A percentile compares a stretch with the other conserved stretches of the same genome.
Evolutionary conservation across 805 yeast species (phyloP).

Genomic region (Dipodascopsis tothii): DNA sequence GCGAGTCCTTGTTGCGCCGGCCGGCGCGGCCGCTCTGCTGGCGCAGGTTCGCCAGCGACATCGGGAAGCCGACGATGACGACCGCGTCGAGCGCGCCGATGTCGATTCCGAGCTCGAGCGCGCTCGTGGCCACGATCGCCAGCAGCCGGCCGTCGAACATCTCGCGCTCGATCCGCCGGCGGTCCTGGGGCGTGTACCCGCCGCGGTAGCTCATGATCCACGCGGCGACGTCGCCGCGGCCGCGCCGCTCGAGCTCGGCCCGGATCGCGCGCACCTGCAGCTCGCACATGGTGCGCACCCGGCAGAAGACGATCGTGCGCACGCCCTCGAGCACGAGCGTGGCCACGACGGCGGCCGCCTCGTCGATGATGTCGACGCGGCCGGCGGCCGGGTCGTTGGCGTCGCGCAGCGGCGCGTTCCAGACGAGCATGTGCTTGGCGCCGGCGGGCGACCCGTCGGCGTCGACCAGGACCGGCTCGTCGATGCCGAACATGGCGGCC

Average conservation of each 20-base stretch:
- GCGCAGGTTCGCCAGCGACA: constrained; percentile 75
- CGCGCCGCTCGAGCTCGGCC: constrained; percentile 39
- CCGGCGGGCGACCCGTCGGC: constrained; percentile 90
- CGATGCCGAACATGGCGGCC: constrained; percentile 64
- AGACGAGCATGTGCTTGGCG: constrained; percentile 61
- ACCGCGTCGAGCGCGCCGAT: constrained; percentile 90
- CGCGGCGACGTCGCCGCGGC: constrained; percentile 42
- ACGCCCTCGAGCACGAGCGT: constrained; percentile 56
- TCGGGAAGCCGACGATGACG: constrained; percentile 85
- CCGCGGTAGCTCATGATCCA: constrained; percentile 88
- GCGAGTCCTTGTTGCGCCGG: constrained; percentile 72
- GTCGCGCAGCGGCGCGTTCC: constrained; percentile 76
- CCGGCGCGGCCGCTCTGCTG: constrained; percentile 99
- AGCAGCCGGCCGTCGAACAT: constrained; percentile 82
- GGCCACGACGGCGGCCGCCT: constrained; percentile 67
- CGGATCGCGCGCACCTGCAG: constrained; percentile 77
- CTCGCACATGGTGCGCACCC: constrained; percentile 80
- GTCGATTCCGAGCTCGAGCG: constrained; percentile 91
- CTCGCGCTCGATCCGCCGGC: constrained; percentile 78
- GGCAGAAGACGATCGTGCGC: constrained; percentile 84
- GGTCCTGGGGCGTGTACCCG: constrained; percentile 79
- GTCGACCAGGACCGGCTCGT: constrained; percentile 48
- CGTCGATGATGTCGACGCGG: constrained; percentile 62
- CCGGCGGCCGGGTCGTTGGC: constrained; percentile 50
- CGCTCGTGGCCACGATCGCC: constrained; percentile 91